Conservation (phyloP, 2,329 filamentous ascomycete species). For the Alternaria burnsii region DNA sequence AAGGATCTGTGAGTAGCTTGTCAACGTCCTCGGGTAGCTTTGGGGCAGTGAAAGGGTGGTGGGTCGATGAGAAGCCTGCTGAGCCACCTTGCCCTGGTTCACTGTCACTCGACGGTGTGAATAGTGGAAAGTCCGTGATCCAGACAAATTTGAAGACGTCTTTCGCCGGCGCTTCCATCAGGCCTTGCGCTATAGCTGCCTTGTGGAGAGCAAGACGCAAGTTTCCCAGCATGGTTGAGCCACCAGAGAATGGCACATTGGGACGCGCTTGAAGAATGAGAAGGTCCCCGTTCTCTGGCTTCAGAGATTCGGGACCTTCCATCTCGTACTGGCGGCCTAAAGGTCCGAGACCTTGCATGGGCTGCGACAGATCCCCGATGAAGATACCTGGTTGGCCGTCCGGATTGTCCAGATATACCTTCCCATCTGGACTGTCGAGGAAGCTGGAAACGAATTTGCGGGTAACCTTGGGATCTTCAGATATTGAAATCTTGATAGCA, state of each 20-base stretch:
- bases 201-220: conserved; percentile 76
- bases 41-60: conserved; percentile 96
- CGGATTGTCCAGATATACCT: conserved; percentile 70
- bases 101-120: conserved; percentile 72
- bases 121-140: conserved; percentile 92
- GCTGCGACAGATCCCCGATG: conserved; percentile 75
- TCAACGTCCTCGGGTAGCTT: conserved; percentile 76
- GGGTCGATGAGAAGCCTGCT: conserved; percentile 84
- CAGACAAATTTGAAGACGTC: conserved; percentile 76
- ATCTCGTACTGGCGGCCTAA: conserved; percentile 77
- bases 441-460: conserved; percentile 72
- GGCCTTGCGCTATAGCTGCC: conserved; percentile 68
- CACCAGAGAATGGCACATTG: conserved; percentile 70
- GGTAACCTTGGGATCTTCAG: conserved; percentile 62
- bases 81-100: conserved; percentile 82
- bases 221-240: conserved; percentile 76
- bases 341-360: conserved; percentile 77
- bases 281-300: conserved; percentile 73
- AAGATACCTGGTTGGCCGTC: conserved; percentile 84
- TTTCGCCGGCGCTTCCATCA: conserved; percentile 60
- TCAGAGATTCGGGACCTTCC: conserved; percentile 61
- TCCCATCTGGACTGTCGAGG: conserved; percentile 70
- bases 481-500: conserved; percentile 72
- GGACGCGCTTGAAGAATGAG: conserved; percentile 82
- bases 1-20: conserved; percentile 74